Evolutionary conservation across 495 filamentous ascomycete genomes (phyloP), one percentile per base, ranked within the genome.

Genomic region (Geoglossum glabrum): DNA sequence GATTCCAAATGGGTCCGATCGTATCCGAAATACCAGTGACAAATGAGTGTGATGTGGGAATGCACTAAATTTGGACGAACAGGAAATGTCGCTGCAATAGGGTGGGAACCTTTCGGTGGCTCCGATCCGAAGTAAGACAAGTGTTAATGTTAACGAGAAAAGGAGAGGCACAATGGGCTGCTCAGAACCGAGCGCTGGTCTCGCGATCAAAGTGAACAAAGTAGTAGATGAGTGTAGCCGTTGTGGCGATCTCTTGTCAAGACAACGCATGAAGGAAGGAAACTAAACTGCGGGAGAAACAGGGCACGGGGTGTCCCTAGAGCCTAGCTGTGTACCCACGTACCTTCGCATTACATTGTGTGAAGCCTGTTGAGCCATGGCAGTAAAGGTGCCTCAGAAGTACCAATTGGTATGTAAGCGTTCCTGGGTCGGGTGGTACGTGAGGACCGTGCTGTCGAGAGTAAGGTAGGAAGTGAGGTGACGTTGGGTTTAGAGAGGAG

Each of bases 331-430:
- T 17, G 2, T 49, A 26, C 59, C 23, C 34, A 73, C 75, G 59
- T 79, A 85, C 81, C 81, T 79, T 76, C 81, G 78, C 74, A 85
- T 85, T 38, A 82, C 80, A 77, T 85, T 85, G 60, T 80, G 78
- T 17, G 46, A 51, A 28, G 49, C 7, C 30, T 27, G 28, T 52
- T 52, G 49, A 52, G 49, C 49, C 49, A 52, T 52, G 49, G 17
- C 17, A 31, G 15, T 52, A 15, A 5, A 8, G 23, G 5, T 6
- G 4, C 11, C 49, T 15, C 49, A 13, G 25, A 27, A 13, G 49
- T 52, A 27, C 30, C 49, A 52, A 52, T 52, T 56, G 54, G 31
- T 1, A 33, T 26, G 23, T 27, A 6, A 1, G 49, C 28, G 49
- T 13, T 52, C 15, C 49, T 52, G 1, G 74, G 71, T 19, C 65